Percentiles rank a stretch among this genome's conserved stretches.
These are phyloP conservation scores for Paxillus rubicundulus DNA, from an alignment of 768 basidiomycete species.

Conservation along the genomic window DNA sequence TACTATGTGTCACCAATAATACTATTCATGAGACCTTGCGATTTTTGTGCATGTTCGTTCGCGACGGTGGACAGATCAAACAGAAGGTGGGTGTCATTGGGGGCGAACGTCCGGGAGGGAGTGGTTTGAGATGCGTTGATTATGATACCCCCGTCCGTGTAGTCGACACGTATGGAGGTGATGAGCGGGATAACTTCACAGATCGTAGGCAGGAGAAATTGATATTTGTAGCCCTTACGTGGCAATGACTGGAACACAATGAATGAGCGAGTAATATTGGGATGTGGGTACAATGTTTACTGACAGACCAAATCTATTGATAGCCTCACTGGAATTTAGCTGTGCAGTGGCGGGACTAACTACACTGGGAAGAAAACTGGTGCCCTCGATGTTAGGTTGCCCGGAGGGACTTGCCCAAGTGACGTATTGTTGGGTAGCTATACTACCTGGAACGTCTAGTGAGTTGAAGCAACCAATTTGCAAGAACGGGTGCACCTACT, in stretches of 20 bases:
- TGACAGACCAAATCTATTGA: conserved; percentile 6
- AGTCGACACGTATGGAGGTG: no score
- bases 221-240: conserved; percentile 10
- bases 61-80: not conserved
- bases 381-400: not conserved
- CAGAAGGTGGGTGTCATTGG: not conserved
- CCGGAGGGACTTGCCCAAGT: not conserved
- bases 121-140: not conserved
- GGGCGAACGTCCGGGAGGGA: not conserved
- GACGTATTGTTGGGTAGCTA: not conserved
- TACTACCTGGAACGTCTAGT: no score
- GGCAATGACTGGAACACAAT: not conserved
- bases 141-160: conserved; percentile 2
- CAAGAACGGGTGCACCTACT: not conserved
- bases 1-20: no score
- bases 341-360: conserved; percentile 3
- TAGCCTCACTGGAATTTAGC: not conserved
- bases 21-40: no score
- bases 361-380: conserved; percentile 1
- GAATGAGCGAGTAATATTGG: not conserved
- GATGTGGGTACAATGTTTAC: no score
- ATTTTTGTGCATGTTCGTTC: no score
- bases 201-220: conserved; percentile 6
- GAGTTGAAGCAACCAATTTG: no score
- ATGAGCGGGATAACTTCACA: conserved; percentile 13